These are phyloP conservation scores for Raphanus hybrid DNA, from an alignment of 441 rosid species.

Conservation along the genomic window DNA sequence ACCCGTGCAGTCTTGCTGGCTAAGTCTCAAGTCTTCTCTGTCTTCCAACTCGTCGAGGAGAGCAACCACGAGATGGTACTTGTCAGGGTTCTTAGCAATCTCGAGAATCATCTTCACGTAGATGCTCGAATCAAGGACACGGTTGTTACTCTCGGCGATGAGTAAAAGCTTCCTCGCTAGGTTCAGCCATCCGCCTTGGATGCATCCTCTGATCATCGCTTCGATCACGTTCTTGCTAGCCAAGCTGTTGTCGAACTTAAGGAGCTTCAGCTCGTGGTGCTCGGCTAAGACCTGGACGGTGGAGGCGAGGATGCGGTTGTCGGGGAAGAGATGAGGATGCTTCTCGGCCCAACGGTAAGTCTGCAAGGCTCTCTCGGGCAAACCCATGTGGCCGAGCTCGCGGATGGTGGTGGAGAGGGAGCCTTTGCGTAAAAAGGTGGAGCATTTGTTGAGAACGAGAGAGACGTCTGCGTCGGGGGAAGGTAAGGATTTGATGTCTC, in stretches of 20 bases:
- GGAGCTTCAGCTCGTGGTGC: constrained; percentile 65
- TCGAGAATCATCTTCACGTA: constrained; percentile 74
- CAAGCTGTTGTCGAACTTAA: constrained; percentile 56
- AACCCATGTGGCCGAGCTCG: constrained; percentile 76
- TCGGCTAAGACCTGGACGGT: constrained; percentile 76
- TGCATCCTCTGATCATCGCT: constrained; percentile 81
- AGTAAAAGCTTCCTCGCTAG: constrained; percentile 73
- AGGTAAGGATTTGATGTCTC: constrained; percentile 59
- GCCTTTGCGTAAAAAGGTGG: constrained; percentile 73
- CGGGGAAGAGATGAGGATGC: constrained; percentile 70
- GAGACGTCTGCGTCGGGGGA: constrained; percentile 58
- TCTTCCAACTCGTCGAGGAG: constrained; percentile 73
- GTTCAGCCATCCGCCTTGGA: constrained; percentile 68
- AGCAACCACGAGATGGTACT: constrained; percentile 49
- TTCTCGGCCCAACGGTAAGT: constrained; percentile 84
- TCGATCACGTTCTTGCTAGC: constrained; percentile 75
- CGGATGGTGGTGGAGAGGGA: constrained; percentile 69
- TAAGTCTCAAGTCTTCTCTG: constrained; percentile 68
- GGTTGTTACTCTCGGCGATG: constrained; percentile 55
- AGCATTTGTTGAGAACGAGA: constrained; percentile 56
- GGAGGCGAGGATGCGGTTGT: constrained; percentile 69
- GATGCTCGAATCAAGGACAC: constrained; percentile 63
- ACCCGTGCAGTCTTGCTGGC: constrained; percentile 78
- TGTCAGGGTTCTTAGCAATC: constrained; percentile 82
- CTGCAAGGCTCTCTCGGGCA: constrained; percentile 76